Evolutionary conservation across 2,329 filamentous ascomycete genomes (phyloP).

Genomic region (Cordyceps farinosa): DNA sequence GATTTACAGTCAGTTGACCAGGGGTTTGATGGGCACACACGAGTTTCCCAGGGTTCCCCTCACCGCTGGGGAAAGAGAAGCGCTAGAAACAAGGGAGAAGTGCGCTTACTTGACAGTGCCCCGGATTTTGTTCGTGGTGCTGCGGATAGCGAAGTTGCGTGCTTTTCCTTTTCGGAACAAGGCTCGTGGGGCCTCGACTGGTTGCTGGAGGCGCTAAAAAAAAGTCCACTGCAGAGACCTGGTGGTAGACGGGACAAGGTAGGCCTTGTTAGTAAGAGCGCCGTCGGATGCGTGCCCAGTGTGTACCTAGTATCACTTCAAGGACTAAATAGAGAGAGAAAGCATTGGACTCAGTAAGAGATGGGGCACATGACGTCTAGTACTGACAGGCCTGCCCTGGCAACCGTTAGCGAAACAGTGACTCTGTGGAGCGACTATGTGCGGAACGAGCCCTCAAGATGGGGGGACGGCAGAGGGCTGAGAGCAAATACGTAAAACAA

Average conservation of each 20-base stretch:
- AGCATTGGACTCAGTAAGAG: not conserved
- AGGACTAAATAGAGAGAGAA: not conserved
- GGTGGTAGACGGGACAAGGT: not conserved
- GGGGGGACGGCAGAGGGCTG: not conserved
- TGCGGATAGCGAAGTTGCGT: not conserved
- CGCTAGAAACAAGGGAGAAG: slow-evolving; percentile 1
- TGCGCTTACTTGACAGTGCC: not conserved
- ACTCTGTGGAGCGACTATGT: not conserved
- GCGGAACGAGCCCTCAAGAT: not conserved
- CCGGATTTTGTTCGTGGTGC: slow-evolving; percentile 8
- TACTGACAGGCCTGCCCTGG: not conserved
- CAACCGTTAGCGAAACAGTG: not conserved
- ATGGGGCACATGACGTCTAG: not conserved
- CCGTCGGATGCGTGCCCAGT: no score
- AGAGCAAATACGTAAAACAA: not conserved
- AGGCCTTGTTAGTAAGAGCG: not conserved
- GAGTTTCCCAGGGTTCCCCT: not conserved
- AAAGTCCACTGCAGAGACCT: no score
- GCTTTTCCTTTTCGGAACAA: slow-evolving; percentile 1
- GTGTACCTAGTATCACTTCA: no score
- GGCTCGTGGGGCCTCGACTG: not conserved
- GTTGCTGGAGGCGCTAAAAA: not conserved
- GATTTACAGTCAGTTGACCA: not conserved
- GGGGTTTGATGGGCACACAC: not conserved
- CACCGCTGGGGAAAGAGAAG: not conserved